Conservation (phyloP, 2,329 filamentous ascomycete species). For the Aureobasidium leucospermi region DNA sequence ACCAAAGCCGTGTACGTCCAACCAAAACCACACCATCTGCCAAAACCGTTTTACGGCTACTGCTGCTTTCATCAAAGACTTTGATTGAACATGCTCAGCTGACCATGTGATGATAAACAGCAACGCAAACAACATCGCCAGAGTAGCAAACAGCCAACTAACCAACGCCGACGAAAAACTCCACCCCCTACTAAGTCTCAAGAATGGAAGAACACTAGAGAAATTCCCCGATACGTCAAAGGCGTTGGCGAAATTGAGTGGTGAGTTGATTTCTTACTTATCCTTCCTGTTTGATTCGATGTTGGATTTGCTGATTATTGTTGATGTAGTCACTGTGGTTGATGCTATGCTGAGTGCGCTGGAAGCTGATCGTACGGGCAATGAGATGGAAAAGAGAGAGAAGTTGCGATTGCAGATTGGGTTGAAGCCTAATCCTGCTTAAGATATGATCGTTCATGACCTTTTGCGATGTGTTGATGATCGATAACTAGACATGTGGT, state of each 20-base stretch:
- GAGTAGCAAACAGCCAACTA: conserved; percentile 27
- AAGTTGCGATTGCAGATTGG: conserved; percentile 26
- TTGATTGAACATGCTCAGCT: no score
- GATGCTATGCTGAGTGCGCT: conserved; percentile 25
- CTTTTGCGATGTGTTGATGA: neutral
- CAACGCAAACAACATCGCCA: conserved; percentile 27
- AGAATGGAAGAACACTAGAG: conserved; percentile 25
- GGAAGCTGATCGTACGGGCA: conserved; percentile 25
- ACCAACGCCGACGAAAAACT: conserved; percentile 24
- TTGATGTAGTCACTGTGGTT: conserved; percentile 20
- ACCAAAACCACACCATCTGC: no score
- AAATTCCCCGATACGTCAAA: conserved; percentile 26
- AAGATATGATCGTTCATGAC: neutral
- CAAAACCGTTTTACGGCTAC: no score
- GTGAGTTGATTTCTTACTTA: conserved; percentile 17
- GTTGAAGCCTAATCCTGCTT: conserved; percentile 26
- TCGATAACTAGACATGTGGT: neutral
- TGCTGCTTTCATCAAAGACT: no score
- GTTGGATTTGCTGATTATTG: neutral
- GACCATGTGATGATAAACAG: conserved; percentile 7
- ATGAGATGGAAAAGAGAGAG: conserved; percentile 24
- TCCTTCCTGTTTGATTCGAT: neutral
- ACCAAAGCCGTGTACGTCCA: conserved; percentile 23
- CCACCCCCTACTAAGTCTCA: conserved; percentile 23
- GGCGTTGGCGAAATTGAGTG: conserved; percentile 23